phyloP scores from a whole-genome alignment of 768 basidiomycete species.

The Thelephora aurantiotincta region DNA sequence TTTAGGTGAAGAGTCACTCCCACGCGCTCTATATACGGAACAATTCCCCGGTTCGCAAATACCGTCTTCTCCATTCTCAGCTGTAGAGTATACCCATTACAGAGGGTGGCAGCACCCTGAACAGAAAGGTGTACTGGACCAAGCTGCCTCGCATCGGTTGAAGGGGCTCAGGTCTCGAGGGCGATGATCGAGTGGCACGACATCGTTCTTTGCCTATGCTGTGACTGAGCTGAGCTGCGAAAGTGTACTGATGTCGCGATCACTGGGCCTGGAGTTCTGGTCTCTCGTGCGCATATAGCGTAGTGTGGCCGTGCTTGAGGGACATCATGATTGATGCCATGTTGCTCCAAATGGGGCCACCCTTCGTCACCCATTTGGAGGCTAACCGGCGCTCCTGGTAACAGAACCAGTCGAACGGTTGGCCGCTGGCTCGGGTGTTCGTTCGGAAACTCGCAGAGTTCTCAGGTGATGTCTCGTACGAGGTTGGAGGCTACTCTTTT shows the following conservation, averaged over 20 bases:
- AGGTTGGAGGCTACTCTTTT: slow-evolving; percentile 66
- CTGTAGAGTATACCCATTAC: too few relatives aligned
- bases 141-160: slow-evolving; percentile 50
- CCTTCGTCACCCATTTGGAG: background rate
- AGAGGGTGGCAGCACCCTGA: too few relatives aligned
- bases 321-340: slow-evolving; percentile 58
- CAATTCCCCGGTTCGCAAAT: background rate
- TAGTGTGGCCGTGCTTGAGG: slow-evolving; percentile 58
- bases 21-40: background rate
- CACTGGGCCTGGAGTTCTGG: slow-evolving; percentile 59
- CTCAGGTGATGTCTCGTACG: slow-evolving; percentile 58
- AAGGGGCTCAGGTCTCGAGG: slow-evolving; percentile 62
- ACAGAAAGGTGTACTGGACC: slow-evolving; percentile 17
- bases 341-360: slow-evolving; percentile 45
- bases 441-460: slow-evolving; percentile 74
- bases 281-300: slow-evolving; percentile 62
- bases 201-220: background rate
- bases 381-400: slow-evolving; percentile 14
- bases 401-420: slow-evolving; percentile 67
- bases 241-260: slow-evolving; percentile 62
- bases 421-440: slow-evolving; percentile 71
- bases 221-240: slow-evolving; percentile 40
- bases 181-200: slow-evolving; percentile 66
- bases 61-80: too few relatives aligned
- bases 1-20: too few relatives aligned